These are phyloP conservation scores for Suhomyces xylopsoci DNA, from an alignment of 805 yeast genomes.

Conservation along the genomic window DNA sequence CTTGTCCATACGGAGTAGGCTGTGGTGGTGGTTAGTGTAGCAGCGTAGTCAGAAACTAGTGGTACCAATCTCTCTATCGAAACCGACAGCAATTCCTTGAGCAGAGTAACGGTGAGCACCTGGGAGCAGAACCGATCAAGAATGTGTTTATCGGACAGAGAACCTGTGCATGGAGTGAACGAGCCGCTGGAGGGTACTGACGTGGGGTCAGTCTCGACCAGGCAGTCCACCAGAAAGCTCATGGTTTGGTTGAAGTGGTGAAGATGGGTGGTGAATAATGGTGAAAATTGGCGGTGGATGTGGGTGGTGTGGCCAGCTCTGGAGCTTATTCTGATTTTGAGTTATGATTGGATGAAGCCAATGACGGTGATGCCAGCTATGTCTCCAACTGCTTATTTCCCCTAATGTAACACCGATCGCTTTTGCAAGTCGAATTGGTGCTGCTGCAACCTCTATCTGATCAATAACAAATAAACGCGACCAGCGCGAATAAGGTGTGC, in stretches of 20 bases:
- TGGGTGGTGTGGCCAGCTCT: not conserved
- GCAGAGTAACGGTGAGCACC: not conserved
- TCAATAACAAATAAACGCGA: not conserved
- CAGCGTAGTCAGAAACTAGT: not conserved
- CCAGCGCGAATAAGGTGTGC: not conserved
- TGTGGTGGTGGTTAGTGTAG: not conserved
- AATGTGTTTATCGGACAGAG: not conserved
- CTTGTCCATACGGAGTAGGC: not conserved
- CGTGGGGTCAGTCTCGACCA: not conserved
- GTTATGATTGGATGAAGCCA: not conserved
- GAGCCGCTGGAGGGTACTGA: not conserved
- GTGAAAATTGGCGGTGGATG: not conserved
- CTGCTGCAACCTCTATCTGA: not conserved
- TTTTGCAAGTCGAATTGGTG: not conserved
- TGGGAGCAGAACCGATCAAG: not conserved
- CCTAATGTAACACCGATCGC: not conserved
- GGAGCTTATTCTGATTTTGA: no score
- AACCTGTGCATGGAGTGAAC: not conserved
- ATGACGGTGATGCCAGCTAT: not conserved
- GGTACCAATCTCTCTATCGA: not conserved
- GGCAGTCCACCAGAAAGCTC: not conserved
- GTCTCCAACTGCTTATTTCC: not conserved
- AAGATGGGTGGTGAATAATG: not conserved
- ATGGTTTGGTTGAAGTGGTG: not conserved
- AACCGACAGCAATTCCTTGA: not conserved